These are phyloP conservation scores for Mycocalia duriaeana DNA, from an alignment of 1,284 basidiomycete genomes.

Conservation along the genomic window DNA sequence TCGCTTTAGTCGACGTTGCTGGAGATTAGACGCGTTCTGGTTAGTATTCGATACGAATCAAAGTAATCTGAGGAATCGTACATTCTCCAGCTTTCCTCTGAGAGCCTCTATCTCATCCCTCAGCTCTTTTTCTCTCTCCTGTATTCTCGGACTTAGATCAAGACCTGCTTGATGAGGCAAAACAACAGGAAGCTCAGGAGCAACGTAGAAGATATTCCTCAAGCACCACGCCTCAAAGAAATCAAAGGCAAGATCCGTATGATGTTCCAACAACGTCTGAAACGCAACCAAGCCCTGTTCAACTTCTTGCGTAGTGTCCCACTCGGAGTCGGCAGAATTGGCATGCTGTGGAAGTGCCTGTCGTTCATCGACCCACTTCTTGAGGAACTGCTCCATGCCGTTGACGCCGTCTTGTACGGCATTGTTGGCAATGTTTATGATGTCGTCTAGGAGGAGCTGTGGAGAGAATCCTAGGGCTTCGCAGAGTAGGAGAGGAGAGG, in stretches of 20 bases:
- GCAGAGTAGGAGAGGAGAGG: conserved; percentile 23
- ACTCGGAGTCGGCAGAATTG: neutral
- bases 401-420: conserved; percentile 66
- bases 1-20: conserved; percentile 62
- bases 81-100: conserved; percentile 53
- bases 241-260: conserved; percentile 76
- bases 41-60: conserved; percentile 5
- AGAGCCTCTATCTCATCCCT: conserved; percentile 60
- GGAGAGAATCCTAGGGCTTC: conserved; percentile 30
- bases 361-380: conserved; percentile 63
- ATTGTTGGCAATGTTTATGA: conserved; percentile 42
- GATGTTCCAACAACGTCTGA: conserved; percentile 71
- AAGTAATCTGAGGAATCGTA: conserved; percentile 33
- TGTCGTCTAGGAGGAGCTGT: conserved; percentile 31
- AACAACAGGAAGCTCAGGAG: conserved; percentile 59
- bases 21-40: conserved; percentile 1
- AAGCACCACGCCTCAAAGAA: conserved; percentile 77
- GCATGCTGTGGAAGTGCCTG: neutral
- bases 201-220: conserved; percentile 71
- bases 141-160: conserved; percentile 39
- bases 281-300: conserved; percentile 65
- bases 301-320: neutral
- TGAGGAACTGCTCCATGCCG: conserved; percentile 68
- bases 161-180: conserved; percentile 63
- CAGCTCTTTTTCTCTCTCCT: conserved; percentile 51